These are phyloP conservation scores for Trichoderma simmonsii DNA, from an alignment of 2,329 filamentous ascomycete genomes.

Conservation along the genomic window DNA sequence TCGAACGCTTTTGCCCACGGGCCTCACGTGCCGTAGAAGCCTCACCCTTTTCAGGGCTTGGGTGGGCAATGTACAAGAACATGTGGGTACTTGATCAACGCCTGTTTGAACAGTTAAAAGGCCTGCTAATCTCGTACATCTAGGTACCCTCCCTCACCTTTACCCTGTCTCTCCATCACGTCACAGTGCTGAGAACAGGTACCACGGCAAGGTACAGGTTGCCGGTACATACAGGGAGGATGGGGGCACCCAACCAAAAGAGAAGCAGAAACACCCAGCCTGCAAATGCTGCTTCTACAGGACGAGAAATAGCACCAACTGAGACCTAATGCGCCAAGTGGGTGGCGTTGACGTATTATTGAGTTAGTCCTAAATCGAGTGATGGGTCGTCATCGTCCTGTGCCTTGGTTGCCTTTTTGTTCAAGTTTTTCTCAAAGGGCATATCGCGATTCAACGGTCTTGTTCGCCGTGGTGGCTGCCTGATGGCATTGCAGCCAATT, in stretches of 20 bases:
- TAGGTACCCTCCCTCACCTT: not conserved
- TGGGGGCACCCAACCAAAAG: not conserved
- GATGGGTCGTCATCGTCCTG: not conserved
- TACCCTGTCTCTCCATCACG: not conserved
- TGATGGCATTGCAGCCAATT: not conserved
- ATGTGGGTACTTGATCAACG: not conserved
- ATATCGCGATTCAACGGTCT: not conserved
- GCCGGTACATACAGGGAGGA: not conserved
- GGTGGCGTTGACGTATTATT: slow-evolving; percentile 8
- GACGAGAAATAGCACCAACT: not conserved
- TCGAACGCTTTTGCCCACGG: not conserved
- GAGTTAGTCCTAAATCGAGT: not conserved
- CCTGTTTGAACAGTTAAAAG: too few species aligned
- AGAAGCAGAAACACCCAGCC: not conserved
- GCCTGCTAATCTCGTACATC: not conserved
- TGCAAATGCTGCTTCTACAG: not conserved
- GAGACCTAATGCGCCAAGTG: not conserved
- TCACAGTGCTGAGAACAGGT: not conserved
- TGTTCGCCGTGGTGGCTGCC: not conserved
- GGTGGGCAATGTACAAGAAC: not conserved
- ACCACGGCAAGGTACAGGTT: not conserved
- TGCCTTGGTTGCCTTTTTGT: not conserved
- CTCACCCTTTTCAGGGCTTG: slow-evolving; percentile 10
- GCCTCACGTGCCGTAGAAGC: slow-evolving; percentile 16
- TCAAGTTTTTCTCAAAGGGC: not conserved